phyloP scores from a whole-genome alignment of 768 basidiomycete genomes.

The Psilocybe tampanensis region DNA sequence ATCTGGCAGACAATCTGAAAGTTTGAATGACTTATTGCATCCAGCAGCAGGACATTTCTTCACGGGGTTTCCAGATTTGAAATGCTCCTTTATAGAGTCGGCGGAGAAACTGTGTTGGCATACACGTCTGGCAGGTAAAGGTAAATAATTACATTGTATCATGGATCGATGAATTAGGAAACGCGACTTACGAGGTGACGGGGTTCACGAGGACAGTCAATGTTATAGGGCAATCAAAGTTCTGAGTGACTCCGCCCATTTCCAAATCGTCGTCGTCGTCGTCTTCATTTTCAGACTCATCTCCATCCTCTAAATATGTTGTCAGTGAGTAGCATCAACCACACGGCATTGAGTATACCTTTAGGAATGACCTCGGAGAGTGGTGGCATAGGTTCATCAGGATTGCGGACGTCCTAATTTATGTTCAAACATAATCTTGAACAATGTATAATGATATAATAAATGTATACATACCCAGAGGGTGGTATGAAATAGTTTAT shows the following conservation, averaged over 20 bases:
- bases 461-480: conserved; percentile 58
- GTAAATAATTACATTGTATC: background rate
- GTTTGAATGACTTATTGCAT: conserved; percentile 60
- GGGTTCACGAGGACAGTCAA: conserved; percentile 70
- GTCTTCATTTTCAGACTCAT: conserved; percentile 71
- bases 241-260: conserved; percentile 82
- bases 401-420: conserved; percentile 71
- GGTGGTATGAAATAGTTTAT: conserved; percentile 60
- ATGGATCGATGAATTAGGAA: background rate
- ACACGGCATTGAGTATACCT: conserved; percentile 43
- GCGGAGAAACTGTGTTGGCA: conserved; percentile 87
- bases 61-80: conserved; percentile 36
- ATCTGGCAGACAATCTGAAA: conserved; percentile 54
- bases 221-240: conserved; percentile 84
- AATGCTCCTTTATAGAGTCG: conserved; percentile 67
- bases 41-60: conserved; percentile 73
- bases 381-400: conserved; percentile 73
- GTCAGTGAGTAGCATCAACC: background rate
- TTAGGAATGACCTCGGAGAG: conserved; percentile 70
- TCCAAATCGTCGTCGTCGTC: conserved; percentile 87
- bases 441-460: background rate
- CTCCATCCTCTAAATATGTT: conserved; percentile 66
- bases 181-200: conserved; percentile 70
- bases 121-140: conserved; percentile 42
- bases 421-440: conserved; percentile 1